A percentile compares a stretch with the other conserved stretches of the same genome.
Evolutionary conservation across 129 eudicot genomes (phyloP).

Genomic region (Erigeron canadensis): DNA sequence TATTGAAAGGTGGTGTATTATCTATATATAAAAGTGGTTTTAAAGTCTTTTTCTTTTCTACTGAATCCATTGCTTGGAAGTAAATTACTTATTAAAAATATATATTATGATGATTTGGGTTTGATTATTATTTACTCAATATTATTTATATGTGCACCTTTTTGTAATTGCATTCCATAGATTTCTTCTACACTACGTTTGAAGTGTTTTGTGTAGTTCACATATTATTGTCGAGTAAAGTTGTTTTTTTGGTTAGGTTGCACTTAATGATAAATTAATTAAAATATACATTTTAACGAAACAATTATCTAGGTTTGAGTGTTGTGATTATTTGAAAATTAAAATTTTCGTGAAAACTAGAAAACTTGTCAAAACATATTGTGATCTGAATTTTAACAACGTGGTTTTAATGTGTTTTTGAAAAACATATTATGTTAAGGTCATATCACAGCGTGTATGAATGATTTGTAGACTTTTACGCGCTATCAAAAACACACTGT

Average conservation of each 20-base stretch:
- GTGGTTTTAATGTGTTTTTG: too few species aligned
- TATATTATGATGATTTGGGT: conserved; percentile 8
- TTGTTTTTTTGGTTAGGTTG: conserved; percentile 9
- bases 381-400: too few species aligned
- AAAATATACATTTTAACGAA: background rate
- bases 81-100: background rate
- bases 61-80: conserved; percentile 7
- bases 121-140: conserved; percentile 28
- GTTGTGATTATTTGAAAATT: too few species aligned
- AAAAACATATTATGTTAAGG: too few species aligned
- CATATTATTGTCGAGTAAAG: conserved; percentile 12
- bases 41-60: background rate
- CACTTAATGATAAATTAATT: background rate
- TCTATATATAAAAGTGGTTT: background rate
- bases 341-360: too few species aligned
- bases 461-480: too few species aligned
- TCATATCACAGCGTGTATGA: too few species aligned
- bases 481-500: too few species aligned
- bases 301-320: too few species aligned
- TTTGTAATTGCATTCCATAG: conserved; percentile 18
- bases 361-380: too few species aligned
- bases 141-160: conserved; percentile 13
- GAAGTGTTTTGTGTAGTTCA: background rate
- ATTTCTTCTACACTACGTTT: conserved; percentile 31
- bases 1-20: background rate